Percentiles rank a stretch among this genome's conserved stretches.
Conservation (phyloP, 2,329 filamentous ascomycete species). For the Colletotrichum sp. region DNA sequence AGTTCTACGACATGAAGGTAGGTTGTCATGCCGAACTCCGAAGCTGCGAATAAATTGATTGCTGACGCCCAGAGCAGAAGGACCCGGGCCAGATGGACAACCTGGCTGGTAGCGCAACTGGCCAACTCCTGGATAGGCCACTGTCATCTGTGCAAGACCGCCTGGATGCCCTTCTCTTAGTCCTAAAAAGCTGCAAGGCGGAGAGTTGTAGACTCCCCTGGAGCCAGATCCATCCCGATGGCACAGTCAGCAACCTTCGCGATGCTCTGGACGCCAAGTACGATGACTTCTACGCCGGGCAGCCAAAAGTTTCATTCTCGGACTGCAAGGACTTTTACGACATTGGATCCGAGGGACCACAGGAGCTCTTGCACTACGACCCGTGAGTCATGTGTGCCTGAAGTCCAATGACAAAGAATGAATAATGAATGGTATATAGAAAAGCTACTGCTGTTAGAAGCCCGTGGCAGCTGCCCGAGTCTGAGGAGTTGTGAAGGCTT, state of each 20-base stretch:
- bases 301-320: slow-evolving; percentile 54
- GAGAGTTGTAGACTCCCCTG: slow-evolving; percentile 60
- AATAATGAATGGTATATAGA: background rate
- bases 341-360: slow-evolving; percentile 59
- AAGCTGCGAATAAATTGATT: background rate
- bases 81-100: slow-evolving; percentile 60
- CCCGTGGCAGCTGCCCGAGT: no score
- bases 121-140: slow-evolving; percentile 34
- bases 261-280: slow-evolving; percentile 54
- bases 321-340: slow-evolving; percentile 64
- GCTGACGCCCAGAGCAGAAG: slow-evolving; percentile 34
- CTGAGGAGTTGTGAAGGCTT: background rate
- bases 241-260: slow-evolving; percentile 52
- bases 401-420: background rate
- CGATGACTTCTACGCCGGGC: slow-evolving; percentile 58
- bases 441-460: background rate
- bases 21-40: slow-evolving; percentile 6
- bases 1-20: slow-evolving; percentile 68
- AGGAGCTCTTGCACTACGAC: slow-evolving; percentile 26
- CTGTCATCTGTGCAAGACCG: slow-evolving; percentile 49
- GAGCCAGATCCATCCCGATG: slow-evolving; percentile 59
- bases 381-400: background rate
- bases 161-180: slow-evolving; percentile 63
- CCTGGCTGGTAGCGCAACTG: slow-evolving; percentile 26
- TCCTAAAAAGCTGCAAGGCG: slow-evolving; percentile 65